A percentile compares a stretch with the other conserved stretches of the same genome.
These are phyloP conservation scores for Gillenia trifoliata DNA, from an alignment of 306 rosid species.

Conservation along the genomic window DNA sequence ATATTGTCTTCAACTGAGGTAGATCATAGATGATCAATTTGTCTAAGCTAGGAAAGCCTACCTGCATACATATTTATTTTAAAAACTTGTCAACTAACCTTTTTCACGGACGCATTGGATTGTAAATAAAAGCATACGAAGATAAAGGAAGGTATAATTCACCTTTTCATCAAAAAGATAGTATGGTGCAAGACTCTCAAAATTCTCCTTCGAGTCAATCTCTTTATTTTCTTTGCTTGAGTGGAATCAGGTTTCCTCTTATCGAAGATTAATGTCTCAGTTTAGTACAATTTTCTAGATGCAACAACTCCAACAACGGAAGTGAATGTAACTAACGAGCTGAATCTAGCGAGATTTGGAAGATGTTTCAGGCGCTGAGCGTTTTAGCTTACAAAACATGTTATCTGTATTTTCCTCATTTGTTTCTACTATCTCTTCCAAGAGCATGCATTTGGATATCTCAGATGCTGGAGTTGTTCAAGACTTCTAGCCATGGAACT, in stretches of 20 bases:
- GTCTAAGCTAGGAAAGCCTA: not conserved
- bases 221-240: not conserved
- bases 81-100: not conserved
- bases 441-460: slow-evolving; percentile 16
- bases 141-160: too few species aligned
- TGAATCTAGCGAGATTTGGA: not conserved
- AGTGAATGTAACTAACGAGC: not conserved
- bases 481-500: slow-evolving; percentile 18
- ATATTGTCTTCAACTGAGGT: not conserved
- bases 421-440: slow-evolving; percentile 17
- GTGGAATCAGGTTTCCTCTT: too few species aligned
- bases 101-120: too few species aligned
- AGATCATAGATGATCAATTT: not conserved
- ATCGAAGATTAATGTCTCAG: not conserved
- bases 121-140: not conserved
- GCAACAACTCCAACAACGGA: not conserved
- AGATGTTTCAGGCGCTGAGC: not conserved
- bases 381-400: not conserved
- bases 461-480: slow-evolving; percentile 25
- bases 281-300: not conserved
- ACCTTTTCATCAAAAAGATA: not conserved
- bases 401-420: not conserved
- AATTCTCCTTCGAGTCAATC: not conserved
- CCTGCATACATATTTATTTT: not conserved
- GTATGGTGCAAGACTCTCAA: not conserved